Conservation (phyloP, 2,329 filamentous ascomycete species). For the Aspergillus spinulosporus region DNA sequence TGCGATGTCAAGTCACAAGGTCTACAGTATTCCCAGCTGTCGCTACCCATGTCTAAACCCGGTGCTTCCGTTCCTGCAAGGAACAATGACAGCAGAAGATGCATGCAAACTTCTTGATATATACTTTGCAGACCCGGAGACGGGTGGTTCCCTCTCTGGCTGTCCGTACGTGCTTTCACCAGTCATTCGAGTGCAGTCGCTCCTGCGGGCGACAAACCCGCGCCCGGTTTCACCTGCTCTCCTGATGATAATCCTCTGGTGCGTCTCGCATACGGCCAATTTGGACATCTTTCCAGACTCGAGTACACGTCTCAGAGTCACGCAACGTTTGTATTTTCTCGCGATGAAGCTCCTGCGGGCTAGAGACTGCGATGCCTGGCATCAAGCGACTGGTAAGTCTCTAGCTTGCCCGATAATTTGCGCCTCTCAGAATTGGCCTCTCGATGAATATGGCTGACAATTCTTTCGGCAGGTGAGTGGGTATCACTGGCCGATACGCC, state of each 20-base stretch:
- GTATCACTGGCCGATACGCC: not conserved
- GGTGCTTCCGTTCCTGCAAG: slow-evolving; percentile 42
- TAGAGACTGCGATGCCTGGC: slow-evolving; percentile 27
- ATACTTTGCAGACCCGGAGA: slow-evolving; percentile 46
- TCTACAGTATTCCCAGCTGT: not conserved
- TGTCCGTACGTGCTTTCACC: slow-evolving; percentile 53
- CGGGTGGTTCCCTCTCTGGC: slow-evolving; percentile 41
- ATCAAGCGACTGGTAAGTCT: not conserved
- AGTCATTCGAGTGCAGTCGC: slow-evolving; percentile 49
- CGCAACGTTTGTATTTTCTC: slow-evolving; percentile 32
- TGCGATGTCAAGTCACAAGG: not conserved
- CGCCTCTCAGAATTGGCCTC: not conserved
- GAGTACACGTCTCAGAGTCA: slow-evolving; percentile 44
- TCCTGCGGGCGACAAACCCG: slow-evolving; percentile 44
- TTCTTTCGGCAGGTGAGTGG: slow-evolving; percentile 2
- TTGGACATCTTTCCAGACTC: slow-evolving; percentile 46
- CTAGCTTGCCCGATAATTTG: not conserved
- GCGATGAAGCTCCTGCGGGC: slow-evolving; percentile 33
- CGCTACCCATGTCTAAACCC: slow-evolving; percentile 45
- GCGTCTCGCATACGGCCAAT: slow-evolving; percentile 51
- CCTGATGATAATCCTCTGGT: slow-evolving; percentile 52
- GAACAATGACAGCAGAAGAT: slow-evolving; percentile 42
- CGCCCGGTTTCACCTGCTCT: slow-evolving; percentile 48
- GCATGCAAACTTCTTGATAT: slow-evolving; percentile 53
- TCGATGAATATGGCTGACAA: not conserved